phyloP scores from a whole-genome alignment of 768 basidiomycete species.

The Lactarius vividus region DNA sequence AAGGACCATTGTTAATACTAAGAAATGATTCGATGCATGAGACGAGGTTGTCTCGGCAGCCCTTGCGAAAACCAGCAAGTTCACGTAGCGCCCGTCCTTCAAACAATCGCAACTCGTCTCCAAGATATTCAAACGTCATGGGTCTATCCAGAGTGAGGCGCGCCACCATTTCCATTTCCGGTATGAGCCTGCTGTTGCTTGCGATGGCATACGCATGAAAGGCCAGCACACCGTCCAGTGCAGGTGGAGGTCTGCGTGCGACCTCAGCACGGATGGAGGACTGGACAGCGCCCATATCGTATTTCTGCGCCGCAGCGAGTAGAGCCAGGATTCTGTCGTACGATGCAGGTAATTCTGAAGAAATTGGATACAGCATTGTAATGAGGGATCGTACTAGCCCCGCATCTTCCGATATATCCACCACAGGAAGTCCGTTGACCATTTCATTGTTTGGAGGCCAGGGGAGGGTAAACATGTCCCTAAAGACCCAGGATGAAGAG shows the following conservation, averaged over 20 bases:
- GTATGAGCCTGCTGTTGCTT: constrained; percentile 1
- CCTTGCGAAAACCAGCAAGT: neutral
- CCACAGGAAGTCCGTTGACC: constrained; percentile 12
- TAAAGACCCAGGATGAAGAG: constrained; percentile 37
- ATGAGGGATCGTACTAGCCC: constrained; percentile 21
- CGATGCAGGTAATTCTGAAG: neutral
- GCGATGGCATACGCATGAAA: constrained; percentile 27
- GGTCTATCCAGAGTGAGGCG: neutral
- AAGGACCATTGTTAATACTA: neutral
- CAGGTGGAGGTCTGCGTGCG: neutral
- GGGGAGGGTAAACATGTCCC: constrained; percentile 34
- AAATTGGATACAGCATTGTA: constrained; percentile 22
- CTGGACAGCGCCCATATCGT: constrained; percentile 26
- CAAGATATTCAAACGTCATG: constrained; percentile 1
- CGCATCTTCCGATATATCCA: constrained; percentile 25
- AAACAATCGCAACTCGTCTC: neutral
- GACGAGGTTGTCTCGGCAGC: neutral
- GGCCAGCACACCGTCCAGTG: neutral
- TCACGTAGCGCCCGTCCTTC: constrained; percentile 1
- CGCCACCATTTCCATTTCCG: neutral
- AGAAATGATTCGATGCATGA: neutral
- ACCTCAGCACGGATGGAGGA: constrained; percentile 1
- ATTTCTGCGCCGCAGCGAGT: constrained; percentile 29
- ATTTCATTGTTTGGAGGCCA: constrained; percentile 26
- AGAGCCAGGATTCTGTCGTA: neutral